phyloP scores from a whole-genome alignment of 1,284 basidiomycete species.

The Malassezia yamatoensis region DNA sequence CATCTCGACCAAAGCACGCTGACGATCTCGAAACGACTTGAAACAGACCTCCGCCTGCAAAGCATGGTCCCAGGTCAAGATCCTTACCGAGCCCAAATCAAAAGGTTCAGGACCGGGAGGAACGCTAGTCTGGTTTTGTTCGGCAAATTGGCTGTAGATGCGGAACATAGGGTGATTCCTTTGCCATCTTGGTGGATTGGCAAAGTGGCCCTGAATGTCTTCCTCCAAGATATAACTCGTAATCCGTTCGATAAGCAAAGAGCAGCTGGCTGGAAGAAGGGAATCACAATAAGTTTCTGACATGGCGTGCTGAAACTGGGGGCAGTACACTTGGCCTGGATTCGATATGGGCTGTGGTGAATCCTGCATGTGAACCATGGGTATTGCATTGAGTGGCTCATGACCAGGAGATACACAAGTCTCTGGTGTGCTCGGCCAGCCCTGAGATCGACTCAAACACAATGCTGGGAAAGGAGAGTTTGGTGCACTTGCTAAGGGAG shows the following conservation, averaged over 20 bases:
- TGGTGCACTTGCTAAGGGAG: background rate
- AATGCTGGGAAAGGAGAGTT: background rate
- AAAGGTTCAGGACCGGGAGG: slow-evolving; percentile 12
- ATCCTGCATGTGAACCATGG: too few species aligned
- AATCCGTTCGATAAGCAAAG: slow-evolving; percentile 39
- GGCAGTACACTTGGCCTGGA: too few species aligned
- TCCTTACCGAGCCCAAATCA: slow-evolving; percentile 19
- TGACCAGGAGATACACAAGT: too few species aligned
- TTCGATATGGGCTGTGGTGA: too few species aligned
- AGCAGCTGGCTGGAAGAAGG: slow-evolving; percentile 16
- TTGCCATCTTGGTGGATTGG: slow-evolving; percentile 37
- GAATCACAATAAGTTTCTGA: background rate
- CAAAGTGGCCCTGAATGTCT: slow-evolving; percentile 36
- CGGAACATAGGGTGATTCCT: slow-evolving; percentile 32
- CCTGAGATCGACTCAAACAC: background rate
- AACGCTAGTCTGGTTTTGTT: background rate
- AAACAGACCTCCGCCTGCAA: slow-evolving; percentile 39
- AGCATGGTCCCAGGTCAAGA: slow-evolving; percentile 7
- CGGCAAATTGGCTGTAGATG: slow-evolving; percentile 27
- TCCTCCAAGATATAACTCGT: slow-evolving; percentile 36
- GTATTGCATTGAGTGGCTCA: too few species aligned
- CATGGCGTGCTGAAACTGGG: background rate
- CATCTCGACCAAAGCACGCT: slow-evolving; percentile 44
- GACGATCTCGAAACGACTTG: slow-evolving; percentile 28
- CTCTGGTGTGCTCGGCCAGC: background rate